Evolutionary conservation across 2,329 filamentous ascomycete genomes (phyloP), one percentile per base, ranked within the genome.

Genomic region (Leptographium lundbergii): DNA sequence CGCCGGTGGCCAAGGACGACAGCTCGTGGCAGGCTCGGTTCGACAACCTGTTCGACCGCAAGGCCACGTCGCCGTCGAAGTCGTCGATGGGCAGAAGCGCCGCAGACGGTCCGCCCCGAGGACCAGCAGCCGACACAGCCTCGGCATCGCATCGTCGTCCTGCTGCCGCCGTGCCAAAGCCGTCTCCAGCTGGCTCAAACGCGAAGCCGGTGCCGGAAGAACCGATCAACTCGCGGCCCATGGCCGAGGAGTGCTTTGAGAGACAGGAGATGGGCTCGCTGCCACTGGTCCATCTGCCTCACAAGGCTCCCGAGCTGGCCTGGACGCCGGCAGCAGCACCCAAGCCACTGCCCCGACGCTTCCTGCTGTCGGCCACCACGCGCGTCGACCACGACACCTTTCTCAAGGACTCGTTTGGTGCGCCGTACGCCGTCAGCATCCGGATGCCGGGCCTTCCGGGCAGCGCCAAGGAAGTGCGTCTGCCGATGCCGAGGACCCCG

Each of bases 221-320:
- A 54, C 75, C 77, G 34, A 68, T 79, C 24, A 77, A 76, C 19
- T 84, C 83, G 4, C 88, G 86, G 67, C 82, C 83, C 54, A 86
- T 89, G 72, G 86, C 87, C 6, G 87, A 90, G 63, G 85, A 88
- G 62, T 89, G 88, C 63, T 91, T 91, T 63, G 88, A 89, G 67
- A 86, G 90, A 67, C 86, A 88, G 66, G 87, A 91, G 69, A 88
- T 88, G 75, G 87, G 87, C 4, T 91, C 87, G 9, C 72, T 89
- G n/a, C 87, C 87, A 0, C 77, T 81, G 25, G 82, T 91, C 27
- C 81, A 80, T 58, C 73, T 91, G n/a, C 87, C 87, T 9, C 75
- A 78, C 54, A 78, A 78, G 59, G 78, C 79, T 5, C 84, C 86
- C 1, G 78, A 81, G 42, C 77, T 79, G 42, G 80, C 83, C 19